Evolutionary conservation across 495 filamentous ascomycete species (phyloP), one percentile per base, ranked within the genome.

Genomic region (Podospora australis): DNA sequence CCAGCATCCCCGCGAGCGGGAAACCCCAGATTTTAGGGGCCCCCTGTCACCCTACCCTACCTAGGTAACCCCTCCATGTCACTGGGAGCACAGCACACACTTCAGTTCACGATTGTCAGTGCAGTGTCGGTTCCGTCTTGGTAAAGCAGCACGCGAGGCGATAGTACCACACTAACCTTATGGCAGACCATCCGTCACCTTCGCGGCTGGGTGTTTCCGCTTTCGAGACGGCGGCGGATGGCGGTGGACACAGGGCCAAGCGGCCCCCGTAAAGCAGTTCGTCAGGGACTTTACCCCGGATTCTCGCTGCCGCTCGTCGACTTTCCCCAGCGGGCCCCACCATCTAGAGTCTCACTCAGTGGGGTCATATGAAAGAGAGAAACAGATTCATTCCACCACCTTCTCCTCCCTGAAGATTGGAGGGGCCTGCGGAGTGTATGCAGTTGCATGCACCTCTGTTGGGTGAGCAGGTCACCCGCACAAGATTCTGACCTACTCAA

Each of bases 211-310:
- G 13, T 26, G 0, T 25, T 43, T 43, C 40, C 22, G 20, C 22
- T 24, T 17, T 26, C 28, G 3, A 4, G 28, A 28, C 25, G 40
- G 40, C 6, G 26, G 26, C 26, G n/a, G n/a, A n/a, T n/a, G n/a
- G n/a, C 34, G 5, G 34, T 36, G 34, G 34, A n/a, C 28, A 6
- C 7, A 6, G 28, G 13, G 7, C 11, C 24, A 28, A 28, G 40
- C 8, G 22, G 29, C 11, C 16, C 20, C 17, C 14, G 47, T 34
- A 20, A 19, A n/a, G 29, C 36, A 44, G 25, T 49, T 45, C 25
- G 49, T 39, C 4, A 30, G 45, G 51, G 55, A 46, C 39, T 20
- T 49, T 58, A 54, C 59, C 59, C 59, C 59, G 53, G 59, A 62
- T 59, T 62, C 52, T 59, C 23, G 23, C 45, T n/a, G n/a, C n/a